Base-by-base conservation (phyloP, 2,329 filamentous ascomycete species). In the Metarhizium album region DNA sequence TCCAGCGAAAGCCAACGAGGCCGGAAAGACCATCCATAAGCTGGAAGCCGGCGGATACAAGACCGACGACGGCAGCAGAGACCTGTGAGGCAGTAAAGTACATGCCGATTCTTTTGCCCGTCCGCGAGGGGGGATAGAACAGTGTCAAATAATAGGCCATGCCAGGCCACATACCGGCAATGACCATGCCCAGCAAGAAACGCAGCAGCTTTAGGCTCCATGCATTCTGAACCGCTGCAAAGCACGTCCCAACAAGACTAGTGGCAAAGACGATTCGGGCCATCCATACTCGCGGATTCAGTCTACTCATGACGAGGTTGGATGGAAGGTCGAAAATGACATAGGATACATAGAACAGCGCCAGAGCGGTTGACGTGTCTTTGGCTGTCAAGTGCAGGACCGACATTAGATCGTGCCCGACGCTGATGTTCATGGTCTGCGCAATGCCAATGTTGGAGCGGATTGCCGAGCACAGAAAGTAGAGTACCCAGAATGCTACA, bases 101-200 rank as follows among this genome's bases (percentile, higher is more conserved):
- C 64, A 85, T 80, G 37, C 90, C 90, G 56, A 95, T 94, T 38
- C 90, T 79, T 71, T 93, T 94, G 14, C 87, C 90, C 1, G 86
- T 93, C 13, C 87, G 79, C 5, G 86, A 87, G 0, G 90, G 89
- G 6, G 90, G 90, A 62, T 95, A 95, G 73, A 95, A 95, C 7
- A 95, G 75, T 0, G 90, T 94, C 45, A 95, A 74, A 62, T 95
- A 95, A 66, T 93, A 93, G 9, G 88, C 82, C 90, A 95, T 95
- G 47, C 90, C 90, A 0, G 90, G 90, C 90, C 90, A 95, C 84
- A 95, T 90, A 45, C 90, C 90, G 1, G 90, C 90, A 63, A 90
- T 90, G 23, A 95, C 89, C 14, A 93, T 78, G 46, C 90, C 90
- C 6, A 95, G 79, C 11, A 95, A 75, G 51, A 95, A 84, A 7